Percentiles rank a stretch among this genome's conserved stretches.
phyloP scores from a whole-genome alignment of 345 rosid genomes.

The Bruguiera parviflora region DNA sequence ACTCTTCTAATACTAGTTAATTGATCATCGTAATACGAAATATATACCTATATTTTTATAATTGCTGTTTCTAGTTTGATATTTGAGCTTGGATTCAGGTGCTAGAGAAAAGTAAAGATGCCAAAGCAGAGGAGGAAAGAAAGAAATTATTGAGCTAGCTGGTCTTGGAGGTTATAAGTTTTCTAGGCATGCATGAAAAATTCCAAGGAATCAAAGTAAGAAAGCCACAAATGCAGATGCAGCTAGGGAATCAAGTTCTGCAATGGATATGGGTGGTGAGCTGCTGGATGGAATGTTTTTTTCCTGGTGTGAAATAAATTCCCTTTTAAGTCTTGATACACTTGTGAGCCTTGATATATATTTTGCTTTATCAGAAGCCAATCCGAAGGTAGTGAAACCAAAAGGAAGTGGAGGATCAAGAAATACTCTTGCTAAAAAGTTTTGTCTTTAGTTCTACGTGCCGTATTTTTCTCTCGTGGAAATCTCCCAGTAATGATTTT shows the following conservation, averaged over 20 bases:
- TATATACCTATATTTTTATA: not conserved
- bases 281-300: not conserved
- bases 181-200: constrained; percentile 44
- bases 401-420: constrained; percentile 50
- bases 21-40: not conserved
- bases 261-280: constrained; percentile 60
- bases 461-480: not conserved
- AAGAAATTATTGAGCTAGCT: constrained; percentile 24
- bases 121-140: constrained; percentile 38
- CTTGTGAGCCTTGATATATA: not conserved
- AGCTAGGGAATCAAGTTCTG: constrained; percentile 34
- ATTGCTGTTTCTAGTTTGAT: not conserved
- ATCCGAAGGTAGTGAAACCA: constrained; percentile 47
- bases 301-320: constrained; percentile 9
- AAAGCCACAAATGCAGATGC: no score
- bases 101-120: constrained; percentile 44
- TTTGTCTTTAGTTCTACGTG: constrained; percentile 22
- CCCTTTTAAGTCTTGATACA: no score
- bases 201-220: no score
- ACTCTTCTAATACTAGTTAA: not conserved
- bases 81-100: constrained; percentile 39
- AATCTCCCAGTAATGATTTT: constrained; percentile 1
- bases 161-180: constrained; percentile 32
- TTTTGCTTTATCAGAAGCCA: constrained; percentile 42
- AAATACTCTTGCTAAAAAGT: constrained; percentile 65